Base-by-base conservation (phyloP, 1,139 yeast species). In the Magnusiomyces suaveolens region DNA sequence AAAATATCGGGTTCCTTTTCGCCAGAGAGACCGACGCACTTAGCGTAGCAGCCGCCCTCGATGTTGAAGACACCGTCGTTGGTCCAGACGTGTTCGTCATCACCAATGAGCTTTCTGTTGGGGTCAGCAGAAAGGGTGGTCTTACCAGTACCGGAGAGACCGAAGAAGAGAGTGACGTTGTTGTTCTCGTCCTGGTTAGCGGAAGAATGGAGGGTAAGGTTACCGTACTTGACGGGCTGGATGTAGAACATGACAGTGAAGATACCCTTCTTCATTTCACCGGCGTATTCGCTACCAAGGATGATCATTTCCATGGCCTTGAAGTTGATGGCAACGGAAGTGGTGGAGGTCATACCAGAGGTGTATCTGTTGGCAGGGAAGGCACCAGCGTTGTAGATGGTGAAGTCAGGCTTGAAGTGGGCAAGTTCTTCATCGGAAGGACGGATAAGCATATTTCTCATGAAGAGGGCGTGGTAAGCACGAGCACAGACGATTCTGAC, bases 41-140 rank as follows among this genome's bases (percentile, higher is more conserved):
- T 92, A 69, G 97, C 97, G 78, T 92, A 92, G 78, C 98, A 92
- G 62, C 98, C 98, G 75, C 98, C 98, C 77, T 92, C 98, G 69
- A 92, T 90, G 82, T 92, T 92, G 83, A 92, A 92, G 59, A 92
- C 97, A 76, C 98, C 98, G 63, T 86, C 78, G 73, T 92, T 96
- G 39, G 97, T 87, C 98, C 98, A 92, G 77, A 97, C 92, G 77
- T 92, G 98, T 77, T 92, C 98, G 71, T 92, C 98, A 71, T 92
- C 98, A 73, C 98, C 98, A 69, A 92, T 92, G 72, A 92, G 81
- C 71, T 81, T 75, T 75, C 98, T 86, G 75, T 87, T 79, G 60
- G 97, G 96, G 72, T 92, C 98, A 57, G 97, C 97, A 64, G 96
- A 87, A 64, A 92, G 78, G 32, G 98, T 92, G 63, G 98, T 92